Evolutionary conservation across 192 early-diverging fungal species (phyloP), one percentile per base, ranked within the genome.

Genomic region (Backusella tarrabulga): DNA sequence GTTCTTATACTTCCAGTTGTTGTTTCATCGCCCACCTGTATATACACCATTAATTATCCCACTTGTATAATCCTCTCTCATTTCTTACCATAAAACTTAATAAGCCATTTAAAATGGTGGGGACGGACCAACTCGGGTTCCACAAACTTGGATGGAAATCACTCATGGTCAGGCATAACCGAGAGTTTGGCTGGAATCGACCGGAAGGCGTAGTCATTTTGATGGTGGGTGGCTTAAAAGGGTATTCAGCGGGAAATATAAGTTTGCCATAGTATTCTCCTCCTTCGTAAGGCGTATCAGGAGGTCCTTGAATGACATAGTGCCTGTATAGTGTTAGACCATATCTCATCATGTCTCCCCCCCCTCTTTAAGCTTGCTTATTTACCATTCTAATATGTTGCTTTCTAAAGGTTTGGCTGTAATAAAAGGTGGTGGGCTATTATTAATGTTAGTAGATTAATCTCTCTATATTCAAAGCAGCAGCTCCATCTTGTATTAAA

Each of bases 81-180:
- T n/a, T 54, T 40, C 63, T 72, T 56, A 96, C 93, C 98, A 99
- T 99, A 81, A 99, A 99, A 67, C 93, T 95, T 50, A 99, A 85
- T 72, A 98, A 84, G 12, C 98, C 98, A 67, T 93, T 98, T 46
- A 99, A 84, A 70, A 99, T 98, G 0, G 98, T 99, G 8, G 95
- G 82, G 11, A 99, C 98, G 71, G 93, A 95, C 98, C 98, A 98
- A 68, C 94, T 93, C 6, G 97, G 97, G 78, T 98, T 99, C 97
- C 97, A 99, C 40, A 93, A 86, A 80, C 90, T 91, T 36, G 93
- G 94, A 76, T 95, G 95, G 83, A 97, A 98, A 87, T 98, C 97
- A 76, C 92, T 94, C 97, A 98, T 98, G 77, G 95, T 96, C 75
- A 97, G 85, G 81, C 98, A 99, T 23, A 99, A 91, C 73, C 93